Conservation (phyloP, 371 early-diverging fungal genomes). For the Mortierella sp. region DNA sequence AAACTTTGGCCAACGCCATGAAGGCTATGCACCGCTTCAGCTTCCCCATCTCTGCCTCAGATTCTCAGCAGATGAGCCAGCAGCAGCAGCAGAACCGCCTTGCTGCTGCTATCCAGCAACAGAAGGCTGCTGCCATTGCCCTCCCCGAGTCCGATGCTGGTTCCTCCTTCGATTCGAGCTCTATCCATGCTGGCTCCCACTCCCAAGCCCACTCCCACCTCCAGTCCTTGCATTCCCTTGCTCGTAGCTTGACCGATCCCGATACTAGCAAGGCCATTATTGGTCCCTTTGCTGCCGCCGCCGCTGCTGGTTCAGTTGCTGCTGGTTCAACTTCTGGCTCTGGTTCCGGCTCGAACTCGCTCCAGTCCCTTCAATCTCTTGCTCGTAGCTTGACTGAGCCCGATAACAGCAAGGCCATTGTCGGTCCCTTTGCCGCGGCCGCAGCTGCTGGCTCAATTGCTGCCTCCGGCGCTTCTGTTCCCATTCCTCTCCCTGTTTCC, state of each 20-base stretch:
- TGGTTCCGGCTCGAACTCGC: neutral
- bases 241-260: neutral
- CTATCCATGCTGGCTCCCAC: conserved; percentile 3
- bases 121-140: conserved; percentile 39
- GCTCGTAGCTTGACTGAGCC: conserved; percentile 3
- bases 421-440: conserved; percentile 2
- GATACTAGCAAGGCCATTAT: conserved; percentile 1
- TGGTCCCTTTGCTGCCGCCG: conserved; percentile 8
- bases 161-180: conserved; percentile 24
- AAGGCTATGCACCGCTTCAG: conserved; percentile 56
- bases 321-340: conserved; percentile 9
- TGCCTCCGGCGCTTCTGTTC: conserved; percentile 14
- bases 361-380: neutral
- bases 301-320: conserved; percentile 15
- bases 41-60: conserved; percentile 37
- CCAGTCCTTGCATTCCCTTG: neutral
- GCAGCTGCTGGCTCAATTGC: conserved; percentile 14
- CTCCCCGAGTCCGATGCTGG: conserved; percentile 38
- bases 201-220: neutral
- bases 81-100: conserved; percentile 40
- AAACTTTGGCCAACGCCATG: conserved; percentile 52
- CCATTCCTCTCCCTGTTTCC: conserved; percentile 25
- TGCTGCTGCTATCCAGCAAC: conserved; percentile 35
- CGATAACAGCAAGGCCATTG: conserved; percentile 3
- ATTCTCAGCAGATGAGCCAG: conserved; percentile 38